Percentiles rank a stretch among this genome's conserved stretches.
Evolutionary conservation across 2,329 filamentous ascomycete species (phyloP).

Genomic region (Leptodontidium sp.): DNA sequence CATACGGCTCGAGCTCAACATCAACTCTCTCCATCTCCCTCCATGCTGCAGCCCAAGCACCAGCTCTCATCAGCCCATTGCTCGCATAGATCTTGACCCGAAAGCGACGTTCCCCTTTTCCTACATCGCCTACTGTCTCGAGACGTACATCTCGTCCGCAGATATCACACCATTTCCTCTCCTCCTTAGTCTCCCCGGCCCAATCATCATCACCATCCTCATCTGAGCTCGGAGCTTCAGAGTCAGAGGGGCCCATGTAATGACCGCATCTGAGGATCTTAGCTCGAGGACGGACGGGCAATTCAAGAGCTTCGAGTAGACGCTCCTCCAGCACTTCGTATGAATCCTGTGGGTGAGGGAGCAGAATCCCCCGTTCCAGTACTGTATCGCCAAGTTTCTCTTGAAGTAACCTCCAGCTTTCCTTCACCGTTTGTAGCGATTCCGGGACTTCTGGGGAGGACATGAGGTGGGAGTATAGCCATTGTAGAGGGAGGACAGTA

Average conservation of each 20-base stretch:
- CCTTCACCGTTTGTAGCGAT: conserved; percentile 60
- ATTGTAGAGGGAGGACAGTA: conserved; percentile 74
- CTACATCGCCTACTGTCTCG: conserved; percentile 38
- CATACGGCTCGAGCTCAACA: conserved; percentile 83
- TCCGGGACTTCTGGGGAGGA: conserved; percentile 55
- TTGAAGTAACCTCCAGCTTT: conserved; percentile 72
- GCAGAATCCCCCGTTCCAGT: conserved; percentile 74
- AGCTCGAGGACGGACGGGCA: conserved; percentile 69
- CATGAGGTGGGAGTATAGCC: conserved; percentile 68
- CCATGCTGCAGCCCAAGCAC: conserved; percentile 94
- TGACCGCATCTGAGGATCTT: conserved; percentile 79
- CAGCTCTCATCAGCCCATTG: conserved; percentile 91
- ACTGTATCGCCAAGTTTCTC: conserved; percentile 78
- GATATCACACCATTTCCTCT: conserved; percentile 46
- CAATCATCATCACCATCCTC: conserved; percentile 37
- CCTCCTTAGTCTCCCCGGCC: conserved; percentile 22
- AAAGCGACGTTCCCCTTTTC: conserved; percentile 58
- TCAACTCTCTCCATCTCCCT: conserved; percentile 99
- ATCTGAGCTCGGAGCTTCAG: conserved; percentile 41
- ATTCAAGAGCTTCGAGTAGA: conserved; percentile 76
- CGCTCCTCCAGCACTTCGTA: conserved; percentile 83
- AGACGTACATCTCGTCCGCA: conserved; percentile 45
- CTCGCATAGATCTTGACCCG: conserved; percentile 90
- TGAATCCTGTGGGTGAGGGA: conserved; percentile 81
- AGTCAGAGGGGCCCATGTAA: conserved; percentile 65